Conservation (phyloP, 805 yeast genomes). For the Monosporozyma solicola region DNA sequence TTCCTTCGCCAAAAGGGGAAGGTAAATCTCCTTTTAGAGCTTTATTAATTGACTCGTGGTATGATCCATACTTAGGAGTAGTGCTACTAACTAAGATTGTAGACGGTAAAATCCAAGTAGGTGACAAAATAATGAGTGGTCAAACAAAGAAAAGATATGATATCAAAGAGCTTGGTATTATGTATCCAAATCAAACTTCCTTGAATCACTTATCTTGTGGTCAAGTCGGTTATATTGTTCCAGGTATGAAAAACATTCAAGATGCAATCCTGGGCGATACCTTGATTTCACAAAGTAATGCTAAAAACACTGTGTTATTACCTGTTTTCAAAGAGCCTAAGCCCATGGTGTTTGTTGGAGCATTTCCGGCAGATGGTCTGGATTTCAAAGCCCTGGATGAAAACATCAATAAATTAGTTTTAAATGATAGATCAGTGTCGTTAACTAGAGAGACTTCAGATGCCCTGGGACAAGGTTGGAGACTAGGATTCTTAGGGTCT, state of each 20-base stretch:
- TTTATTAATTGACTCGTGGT: constrained; percentile 90
- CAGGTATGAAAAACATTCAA: constrained; percentile 81
- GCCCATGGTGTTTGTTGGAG: constrained; percentile 98
- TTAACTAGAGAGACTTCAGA: constrained; percentile 84
- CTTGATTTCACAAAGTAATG: constrained; percentile 49
- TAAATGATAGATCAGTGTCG: constrained; percentile 88
- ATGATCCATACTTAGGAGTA: constrained; percentile 86
- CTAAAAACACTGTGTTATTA: constrained; percentile 56
- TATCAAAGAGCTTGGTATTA: constrained; percentile 85
- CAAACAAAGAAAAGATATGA: constrained; percentile 73
- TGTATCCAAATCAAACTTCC: constrained; percentile 81
- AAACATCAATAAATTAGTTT: constrained; percentile 74
- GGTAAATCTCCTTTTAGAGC: constrained; percentile 48
- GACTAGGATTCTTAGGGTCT: constrained; percentile 90
- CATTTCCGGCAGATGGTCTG: constrained; percentile 91
- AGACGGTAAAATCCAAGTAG: constrained; percentile 70
- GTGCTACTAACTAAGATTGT: constrained; percentile 75
- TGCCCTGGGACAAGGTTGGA: constrained; percentile 97
- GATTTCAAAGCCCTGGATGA: constrained; percentile 88
- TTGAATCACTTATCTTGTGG: constrained; percentile 68
- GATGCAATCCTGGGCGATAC: constrained; percentile 94
- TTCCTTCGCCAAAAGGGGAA: constrained; percentile 71
- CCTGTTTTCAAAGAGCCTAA: constrained; percentile 96
- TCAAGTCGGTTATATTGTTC: constrained; percentile 90
- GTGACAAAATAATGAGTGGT: constrained; percentile 68